Conservation (phyloP, 225 moss, liverwort and hornwort genomes). For the Asterella californica region DNA sequence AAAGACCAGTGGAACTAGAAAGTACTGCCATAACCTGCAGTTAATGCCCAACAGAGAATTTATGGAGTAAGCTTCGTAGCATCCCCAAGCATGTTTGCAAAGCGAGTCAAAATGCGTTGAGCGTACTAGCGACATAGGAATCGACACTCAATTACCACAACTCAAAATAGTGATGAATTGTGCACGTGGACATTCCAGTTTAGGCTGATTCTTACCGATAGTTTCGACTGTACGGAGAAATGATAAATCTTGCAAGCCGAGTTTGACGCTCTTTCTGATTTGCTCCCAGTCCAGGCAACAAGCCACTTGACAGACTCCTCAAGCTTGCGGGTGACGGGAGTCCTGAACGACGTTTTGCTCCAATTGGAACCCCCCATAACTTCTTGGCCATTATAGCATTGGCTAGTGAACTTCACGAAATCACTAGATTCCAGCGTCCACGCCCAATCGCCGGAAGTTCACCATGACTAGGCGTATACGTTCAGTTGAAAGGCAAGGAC, state of each 20-base stretch:
- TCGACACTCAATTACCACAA: background rate
- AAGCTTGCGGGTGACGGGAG: conserved; percentile 34
- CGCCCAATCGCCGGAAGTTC: background rate
- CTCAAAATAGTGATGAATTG: background rate
- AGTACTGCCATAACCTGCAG: conserved; percentile 42
- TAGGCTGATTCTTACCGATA: conserved; percentile 27
- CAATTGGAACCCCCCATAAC: conserved; percentile 12
- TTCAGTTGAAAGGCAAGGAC: background rate
- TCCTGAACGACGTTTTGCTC: conserved; percentile 21
- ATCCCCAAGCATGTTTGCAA: background rate
- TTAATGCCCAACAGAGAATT: background rate
- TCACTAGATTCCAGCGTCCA: background rate
- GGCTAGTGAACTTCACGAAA: background rate
- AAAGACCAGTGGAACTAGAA: conserved; percentile 52
- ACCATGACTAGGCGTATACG: background rate
- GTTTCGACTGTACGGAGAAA: conserved; percentile 31
- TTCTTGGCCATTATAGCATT: conserved; percentile 24
- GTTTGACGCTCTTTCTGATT: conserved; percentile 19
- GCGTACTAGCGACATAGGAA: background rate
- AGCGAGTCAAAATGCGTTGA: background rate
- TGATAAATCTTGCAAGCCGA: conserved; percentile 25
- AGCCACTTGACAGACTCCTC: conserved; percentile 46
- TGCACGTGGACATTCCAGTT: background rate
- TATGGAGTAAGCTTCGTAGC: background rate
- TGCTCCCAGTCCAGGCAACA: conserved; percentile 41